Percentiles rank a stretch among this genome's conserved stretches.
Evolutionary conservation across 345 rosid genomes (phyloP).

Genomic region (Eucalyptus regnans): DNA sequence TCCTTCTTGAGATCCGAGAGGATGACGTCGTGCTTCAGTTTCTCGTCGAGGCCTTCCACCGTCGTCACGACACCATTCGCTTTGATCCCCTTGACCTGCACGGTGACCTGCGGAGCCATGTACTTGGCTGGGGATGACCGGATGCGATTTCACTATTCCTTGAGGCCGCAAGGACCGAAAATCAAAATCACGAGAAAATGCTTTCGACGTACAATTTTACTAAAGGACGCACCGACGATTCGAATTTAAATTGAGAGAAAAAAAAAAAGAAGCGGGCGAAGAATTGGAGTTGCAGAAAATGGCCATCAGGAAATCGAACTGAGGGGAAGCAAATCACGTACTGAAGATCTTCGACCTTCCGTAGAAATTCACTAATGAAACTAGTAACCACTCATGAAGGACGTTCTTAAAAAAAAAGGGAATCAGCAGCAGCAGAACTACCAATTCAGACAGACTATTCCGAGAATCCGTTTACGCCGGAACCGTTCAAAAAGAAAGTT

Average conservation of each 20-base stretch:
- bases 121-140: neutral
- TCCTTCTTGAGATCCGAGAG: conserved; percentile 68
- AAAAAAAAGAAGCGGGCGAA: neutral
- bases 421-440: neutral
- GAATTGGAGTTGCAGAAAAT: neutral
- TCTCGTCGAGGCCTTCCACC: conserved; percentile 48
- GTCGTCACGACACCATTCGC: conserved; percentile 48
- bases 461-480: neutral
- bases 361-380: neutral
- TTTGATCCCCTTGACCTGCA: conserved; percentile 38
- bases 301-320: neutral
- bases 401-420: neutral
- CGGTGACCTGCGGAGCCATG: neutral
- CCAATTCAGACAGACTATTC: neutral
- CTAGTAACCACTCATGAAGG: neutral
- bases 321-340: neutral
- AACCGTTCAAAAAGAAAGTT: neutral
- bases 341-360: neutral
- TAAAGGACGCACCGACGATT: no score
- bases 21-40: conserved; percentile 51
- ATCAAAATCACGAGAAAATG: neutral
- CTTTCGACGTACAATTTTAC: no score
- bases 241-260: no score
- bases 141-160: neutral
- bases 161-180: neutral